Evolutionary conservation across 768 basidiomycete genomes (phyloP), one percentile per base, ranked within the genome.

Genomic region (Tricholoma bakamatsutake): DNA sequence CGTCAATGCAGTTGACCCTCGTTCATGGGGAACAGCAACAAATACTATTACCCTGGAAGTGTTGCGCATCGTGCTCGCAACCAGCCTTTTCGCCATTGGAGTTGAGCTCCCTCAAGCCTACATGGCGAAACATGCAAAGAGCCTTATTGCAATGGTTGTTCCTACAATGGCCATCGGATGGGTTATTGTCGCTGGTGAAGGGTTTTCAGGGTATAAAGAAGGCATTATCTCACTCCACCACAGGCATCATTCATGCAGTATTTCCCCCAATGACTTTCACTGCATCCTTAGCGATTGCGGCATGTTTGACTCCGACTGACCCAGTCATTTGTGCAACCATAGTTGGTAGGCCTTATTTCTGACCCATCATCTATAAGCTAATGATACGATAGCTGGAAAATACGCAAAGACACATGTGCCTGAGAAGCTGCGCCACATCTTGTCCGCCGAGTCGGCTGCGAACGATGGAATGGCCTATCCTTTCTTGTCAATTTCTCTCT

Each of bases 381-480:
- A 15, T 50, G 27, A 21, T 27, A 24, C 7, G 5, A 21, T 50
- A 88, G 88, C 85, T 9, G 89, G 90, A 0, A 83, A 77, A 57
- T 92, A 80, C 60, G 89, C 90, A 0, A 69, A 74, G 12, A 80
- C 77, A 55, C 80, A 91, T 62, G 89, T 92, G 4, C 88, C 88
- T 4, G 59, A 72, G 5, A 86, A 91, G 52, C 76, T 98, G 21
- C 83, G 95, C 28, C 87, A 83, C 21, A 78, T 97, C 42, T 75
- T 97, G 6, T 81, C 89, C 0, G 92, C 91, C 0, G 96, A 98
- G 70, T 90, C 90, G 5, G 97, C 95, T 0, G 87, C 91, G 6
- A 99, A 99, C 69, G 97, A 98, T 62, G 97, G 97, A 1, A 79
- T 98, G 12, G 93, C 95, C 1, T 97, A 95, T 68, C 94, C 94